Conservation (phyloP, 305 asterid species). For the Solanum aculeatissimum region DNA sequence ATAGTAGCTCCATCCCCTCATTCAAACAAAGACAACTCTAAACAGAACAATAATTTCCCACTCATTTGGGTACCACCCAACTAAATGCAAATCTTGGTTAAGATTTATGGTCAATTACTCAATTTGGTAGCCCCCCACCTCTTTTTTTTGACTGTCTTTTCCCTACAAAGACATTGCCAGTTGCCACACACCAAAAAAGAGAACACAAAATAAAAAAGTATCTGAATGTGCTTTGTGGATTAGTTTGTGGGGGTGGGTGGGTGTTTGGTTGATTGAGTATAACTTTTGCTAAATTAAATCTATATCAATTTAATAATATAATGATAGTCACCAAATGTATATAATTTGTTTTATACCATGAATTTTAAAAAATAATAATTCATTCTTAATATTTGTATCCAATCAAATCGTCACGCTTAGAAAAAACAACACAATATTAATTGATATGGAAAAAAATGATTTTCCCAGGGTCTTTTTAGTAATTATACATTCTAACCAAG, state of each 20-base stretch:
- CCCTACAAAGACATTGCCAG: background rate
- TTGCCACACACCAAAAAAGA: background rate
- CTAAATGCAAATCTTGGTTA: constrained; percentile 23
- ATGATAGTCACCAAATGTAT: no score
- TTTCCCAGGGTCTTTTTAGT: background rate
- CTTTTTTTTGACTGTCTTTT: constrained; percentile 43
- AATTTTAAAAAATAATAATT: no score
- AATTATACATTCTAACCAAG: background rate
- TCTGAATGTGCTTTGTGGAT: background rate
- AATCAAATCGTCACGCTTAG: no score
- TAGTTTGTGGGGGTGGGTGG: background rate
- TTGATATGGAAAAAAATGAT: background rate
- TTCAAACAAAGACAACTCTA: constrained; percentile 2
- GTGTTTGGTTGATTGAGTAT: background rate
- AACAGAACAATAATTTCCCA: constrained; percentile 36
- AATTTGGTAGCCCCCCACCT: constrained; percentile 8
- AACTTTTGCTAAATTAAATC: background rate
- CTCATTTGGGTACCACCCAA: constrained; percentile 53
- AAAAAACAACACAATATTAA: no score
- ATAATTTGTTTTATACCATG: background rate
- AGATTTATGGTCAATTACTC: constrained; percentile 17
- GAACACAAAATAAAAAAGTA: background rate
- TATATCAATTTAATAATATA: no score
- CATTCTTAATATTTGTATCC: no score
- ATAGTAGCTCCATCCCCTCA: background rate